Percentiles rank a stretch among this genome's conserved stretches.
phyloP scores from a whole-genome alignment of 768 basidiomycete genomes.

The Clitopilus passeckerianus region DNA sequence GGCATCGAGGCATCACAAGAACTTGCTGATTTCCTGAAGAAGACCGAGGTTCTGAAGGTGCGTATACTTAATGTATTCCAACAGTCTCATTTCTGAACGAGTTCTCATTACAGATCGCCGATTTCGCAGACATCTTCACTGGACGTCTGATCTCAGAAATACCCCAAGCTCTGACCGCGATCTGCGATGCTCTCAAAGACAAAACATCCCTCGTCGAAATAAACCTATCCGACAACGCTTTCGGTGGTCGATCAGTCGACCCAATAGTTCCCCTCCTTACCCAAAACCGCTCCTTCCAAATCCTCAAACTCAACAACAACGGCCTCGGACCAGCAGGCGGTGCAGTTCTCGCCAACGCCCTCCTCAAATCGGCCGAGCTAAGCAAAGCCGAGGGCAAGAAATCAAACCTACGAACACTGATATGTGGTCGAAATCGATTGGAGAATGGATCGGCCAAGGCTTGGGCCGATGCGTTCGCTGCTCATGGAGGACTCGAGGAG shows the following conservation, averaged over 20 bases:
- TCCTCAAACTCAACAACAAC: slow-evolving; percentile 93
- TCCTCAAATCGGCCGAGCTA: slow-evolving; percentile 69
- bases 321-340: slow-evolving; percentile 93
- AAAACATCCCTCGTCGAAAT: slow-evolving; percentile 82
- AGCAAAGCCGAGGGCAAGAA: slow-evolving; percentile 60
- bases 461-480: slow-evolving; percentile 88
- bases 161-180: slow-evolving; percentile 79
- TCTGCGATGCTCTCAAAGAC: slow-evolving; percentile 82
- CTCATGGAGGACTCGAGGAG: slow-evolving; percentile 75
- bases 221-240: slow-evolving; percentile 93
- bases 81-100: background rate
- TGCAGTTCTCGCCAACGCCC: slow-evolving; percentile 75
- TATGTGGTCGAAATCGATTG: slow-evolving; percentile 95
- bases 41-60: slow-evolving; percentile 68
- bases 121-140: slow-evolving; percentile 98
- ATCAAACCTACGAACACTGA: slow-evolving; percentile 72
- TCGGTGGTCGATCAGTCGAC: slow-evolving; percentile 91
- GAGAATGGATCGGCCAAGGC: slow-evolving; percentile 81
- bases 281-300: slow-evolving; percentile 73
- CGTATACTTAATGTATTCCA: slow-evolving; percentile 11
- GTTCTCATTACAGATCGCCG: slow-evolving; percentile 61
- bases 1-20: slow-evolving; percentile 87
- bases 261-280: slow-evolving; percentile 90
- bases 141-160: slow-evolving; percentile 95
- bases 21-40: slow-evolving; percentile 73